These are phyloP conservation scores for Linnemannia hyalina DNA, from an alignment of 192 early-diverging fungal genomes.

Conservation along the genomic window DNA sequence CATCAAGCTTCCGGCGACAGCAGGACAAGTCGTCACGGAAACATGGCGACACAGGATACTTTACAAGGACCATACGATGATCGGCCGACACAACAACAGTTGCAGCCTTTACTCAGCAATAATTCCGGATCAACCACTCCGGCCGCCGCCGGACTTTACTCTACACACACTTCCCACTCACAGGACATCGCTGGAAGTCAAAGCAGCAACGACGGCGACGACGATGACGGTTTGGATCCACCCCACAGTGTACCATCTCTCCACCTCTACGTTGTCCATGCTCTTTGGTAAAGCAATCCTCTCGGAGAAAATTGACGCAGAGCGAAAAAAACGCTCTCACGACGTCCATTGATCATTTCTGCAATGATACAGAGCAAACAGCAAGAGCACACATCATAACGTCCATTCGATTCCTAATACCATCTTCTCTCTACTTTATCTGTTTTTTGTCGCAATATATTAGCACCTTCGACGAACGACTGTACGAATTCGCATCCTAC, in stretches of 20 bases:
- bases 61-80: not conserved
- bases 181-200: not conserved
- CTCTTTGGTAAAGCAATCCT: slow-evolving; percentile 23
- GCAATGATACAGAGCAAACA: not conserved
- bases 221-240: not conserved
- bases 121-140: not conserved
- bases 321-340: not conserved
- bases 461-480: slow-evolving; percentile 50
- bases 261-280: slow-evolving; percentile 36
- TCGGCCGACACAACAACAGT: not conserved
- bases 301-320: not conserved
- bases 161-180: not conserved
- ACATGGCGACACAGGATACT: not conserved
- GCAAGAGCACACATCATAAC: not conserved
- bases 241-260: slow-evolving; percentile 9
- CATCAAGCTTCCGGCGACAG: too few relatives aligned
- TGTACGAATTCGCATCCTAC: slow-evolving; percentile 56
- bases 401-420: not conserved
- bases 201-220: too few relatives aligned
- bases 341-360: not conserved
- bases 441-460: not conserved
- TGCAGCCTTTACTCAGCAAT: not conserved
- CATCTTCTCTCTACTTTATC: not conserved
- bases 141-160: not conserved
- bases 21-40: not conserved